A percentile compares a stretch with the other conserved stretches of the same genome.
phyloP scores from a whole-genome alignment of 2,329 filamentous ascomycete genomes.

The Juglanconis sp. region DNA sequence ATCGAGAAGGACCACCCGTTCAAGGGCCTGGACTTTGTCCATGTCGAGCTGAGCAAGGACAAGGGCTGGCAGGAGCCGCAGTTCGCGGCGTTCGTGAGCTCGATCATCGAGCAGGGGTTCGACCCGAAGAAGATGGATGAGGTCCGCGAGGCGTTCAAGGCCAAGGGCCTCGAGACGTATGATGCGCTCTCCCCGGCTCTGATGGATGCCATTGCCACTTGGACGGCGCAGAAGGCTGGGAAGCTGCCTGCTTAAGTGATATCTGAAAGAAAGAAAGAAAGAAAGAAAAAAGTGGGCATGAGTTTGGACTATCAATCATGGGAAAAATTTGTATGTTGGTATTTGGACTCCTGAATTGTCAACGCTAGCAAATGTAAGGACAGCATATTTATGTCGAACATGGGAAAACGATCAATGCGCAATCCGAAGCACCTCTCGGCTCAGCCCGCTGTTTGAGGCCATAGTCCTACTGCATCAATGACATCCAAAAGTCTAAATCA shows the following conservation, averaged over 20 bases:
- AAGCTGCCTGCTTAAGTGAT: constrained; percentile 20
- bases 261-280: background rate
- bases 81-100: constrained; percentile 66
- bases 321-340: background rate
- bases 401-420: too few species aligned
- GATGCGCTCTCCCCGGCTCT: constrained; percentile 59
- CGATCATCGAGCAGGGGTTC: constrained; percentile 67
- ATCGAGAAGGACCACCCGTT: constrained; percentile 65
- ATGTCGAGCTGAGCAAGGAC: constrained; percentile 56
- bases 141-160: constrained; percentile 51
- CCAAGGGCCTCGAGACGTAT: constrained; percentile 57
- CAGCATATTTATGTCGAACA: too few species aligned
- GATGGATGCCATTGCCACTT: constrained; percentile 61
- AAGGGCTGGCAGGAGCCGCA: constrained; percentile 71
- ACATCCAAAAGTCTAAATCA: constrained; percentile 9
- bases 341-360: background rate
- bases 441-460: too few species aligned
- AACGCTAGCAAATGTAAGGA: too few species aligned
- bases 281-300: too few species aligned
- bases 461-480: constrained; percentile 3
- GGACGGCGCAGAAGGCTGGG: constrained; percentile 47
- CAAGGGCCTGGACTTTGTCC: constrained; percentile 67
- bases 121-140: constrained; percentile 51
- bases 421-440: background rate
- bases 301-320: background rate